Conservation (phyloP, 2,329 filamentous ascomycete genomes). For the Allantophomopsis cytisporea region DNA sequence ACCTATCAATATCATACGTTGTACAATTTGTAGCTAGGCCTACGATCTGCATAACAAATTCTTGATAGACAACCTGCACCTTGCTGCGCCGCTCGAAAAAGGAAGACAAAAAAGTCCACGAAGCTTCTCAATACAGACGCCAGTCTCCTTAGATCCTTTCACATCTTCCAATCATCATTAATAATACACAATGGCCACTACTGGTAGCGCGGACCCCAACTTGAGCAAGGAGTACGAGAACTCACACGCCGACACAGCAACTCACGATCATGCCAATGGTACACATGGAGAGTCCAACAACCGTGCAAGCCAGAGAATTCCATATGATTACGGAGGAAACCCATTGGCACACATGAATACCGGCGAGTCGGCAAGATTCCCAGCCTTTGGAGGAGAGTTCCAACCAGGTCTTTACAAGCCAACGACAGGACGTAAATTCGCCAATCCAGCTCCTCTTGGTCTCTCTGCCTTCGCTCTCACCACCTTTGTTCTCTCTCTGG, state of each 20-base stretch:
- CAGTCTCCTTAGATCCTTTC: no score
- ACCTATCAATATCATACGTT: no score
- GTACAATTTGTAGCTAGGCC: no score
- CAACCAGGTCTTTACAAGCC: constrained; percentile 43
- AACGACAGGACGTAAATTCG: constrained; percentile 36
- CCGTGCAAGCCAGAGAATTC: neutral
- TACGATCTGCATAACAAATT: no score
- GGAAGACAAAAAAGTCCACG: no score
- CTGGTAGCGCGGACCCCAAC: constrained; percentile 4
- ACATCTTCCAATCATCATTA: no score
- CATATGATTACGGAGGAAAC: constrained; percentile 19
- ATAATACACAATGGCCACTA: constrained; percentile 11
- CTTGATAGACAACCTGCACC: no score
- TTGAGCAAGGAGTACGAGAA: constrained; percentile 11
- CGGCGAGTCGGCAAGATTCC: constrained; percentile 24
- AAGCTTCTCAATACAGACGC: no score
- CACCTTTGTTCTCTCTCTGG: constrained; percentile 43
- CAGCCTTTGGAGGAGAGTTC: constrained; percentile 44
- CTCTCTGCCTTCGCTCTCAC: constrained; percentile 48
- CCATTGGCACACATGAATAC: constrained; percentile 35
- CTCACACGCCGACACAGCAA: neutral
- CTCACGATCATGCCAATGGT: constrained; percentile 8
- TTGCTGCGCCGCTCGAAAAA: no score
- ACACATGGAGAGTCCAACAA: constrained; percentile 1
- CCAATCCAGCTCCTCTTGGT: constrained; percentile 46